Base-by-base conservation (phyloP, 2,329 filamentous ascomycete genomes). In the Didymella exigua region DNA sequence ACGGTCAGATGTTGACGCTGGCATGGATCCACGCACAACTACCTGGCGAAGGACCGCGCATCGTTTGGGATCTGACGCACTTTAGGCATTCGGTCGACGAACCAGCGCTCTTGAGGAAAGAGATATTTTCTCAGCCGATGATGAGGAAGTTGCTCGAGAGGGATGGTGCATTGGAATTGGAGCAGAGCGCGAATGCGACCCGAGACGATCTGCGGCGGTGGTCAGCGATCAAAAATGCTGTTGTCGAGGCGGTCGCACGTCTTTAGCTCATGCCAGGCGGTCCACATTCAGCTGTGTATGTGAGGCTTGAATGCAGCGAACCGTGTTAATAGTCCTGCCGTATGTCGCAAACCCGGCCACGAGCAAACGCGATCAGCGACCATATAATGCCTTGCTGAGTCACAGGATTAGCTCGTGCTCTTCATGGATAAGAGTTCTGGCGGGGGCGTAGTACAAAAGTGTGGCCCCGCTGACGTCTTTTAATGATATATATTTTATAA, bases 51-150 rank as follows among this genome's bases (percentile, higher is more conserved):
- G 33, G 27, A 7, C 38, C 37, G 5, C 33, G 18, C 5, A 24
- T 49, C 2, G 24, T 24, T 9, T 56, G 54, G 54, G 54, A 56
- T 11, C 2, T 56, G 21, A 52, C 44, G 14, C 18, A 52, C 11
- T 49, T 46, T 9, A 10, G 46, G 4, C 4, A 38, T 14, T 18
- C 10, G 4, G 13, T 41, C 8, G 6, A 21, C 8, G 36, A 50
- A 19, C 10, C 44, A 21, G 7, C 29, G 7, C 16, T 21, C 1
- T 24, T 49, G 7, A 44, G 21, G 19, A 11, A 41, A 1, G 29
- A n/a, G 2, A 13, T 45, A 0, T 13, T 40, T 18, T 31, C 26
- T 1, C 43, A 48, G 16, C 14, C 16, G 3, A 14, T 45, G 48
- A 49, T 44, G 27, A 33, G 31, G 10, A 29, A 45, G 10, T 23